Evolutionary conservation across 768 basidiomycete genomes (phyloP).

Genomic region (Lanmaoa pseudosensibilis): DNA sequence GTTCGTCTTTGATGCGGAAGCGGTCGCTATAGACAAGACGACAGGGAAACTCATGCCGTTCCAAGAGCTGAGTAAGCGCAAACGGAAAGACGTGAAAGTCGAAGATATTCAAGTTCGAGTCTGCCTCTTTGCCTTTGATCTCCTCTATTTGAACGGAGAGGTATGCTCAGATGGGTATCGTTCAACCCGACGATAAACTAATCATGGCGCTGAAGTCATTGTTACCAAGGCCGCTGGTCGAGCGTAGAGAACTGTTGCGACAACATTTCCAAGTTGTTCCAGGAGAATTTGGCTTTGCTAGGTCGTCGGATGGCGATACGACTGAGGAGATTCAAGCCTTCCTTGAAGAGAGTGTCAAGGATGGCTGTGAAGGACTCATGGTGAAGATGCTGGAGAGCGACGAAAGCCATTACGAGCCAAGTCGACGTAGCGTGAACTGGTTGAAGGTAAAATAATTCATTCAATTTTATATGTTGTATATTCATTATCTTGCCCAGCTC

Average conservation of each 20-base stretch:
- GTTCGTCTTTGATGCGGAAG: slow-evolving; percentile 95
- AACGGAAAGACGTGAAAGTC: slow-evolving; percentile 96
- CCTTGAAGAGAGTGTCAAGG: slow-evolving; percentile 95
- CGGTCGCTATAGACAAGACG: slow-evolving; percentile 88
- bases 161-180: slow-evolving; percentile 38
- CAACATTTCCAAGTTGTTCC: slow-evolving; percentile 80
- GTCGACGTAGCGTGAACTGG: slow-evolving; percentile 95
- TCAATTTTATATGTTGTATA: not conserved
- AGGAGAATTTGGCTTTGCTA: slow-evolving; percentile 93
- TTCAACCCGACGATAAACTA: not conserved
- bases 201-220: slow-evolving; percentile 58
- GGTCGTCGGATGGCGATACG: slow-evolving; percentile 83
- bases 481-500: slow-evolving; percentile 51
- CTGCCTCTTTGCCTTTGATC: slow-evolving; percentile 94
- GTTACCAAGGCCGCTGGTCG: slow-evolving; percentile 69
- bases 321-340: slow-evolving; percentile 94
- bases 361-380: slow-evolving; percentile 99
- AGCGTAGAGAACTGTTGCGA: slow-evolving; percentile 74
- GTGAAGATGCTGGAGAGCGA: slow-evolving; percentile 97
- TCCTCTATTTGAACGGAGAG: slow-evolving; percentile 96
- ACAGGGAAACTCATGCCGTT: slow-evolving; percentile 92
- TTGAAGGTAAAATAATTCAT: slow-evolving; percentile 67
- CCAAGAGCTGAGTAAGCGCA: slow-evolving; percentile 92
- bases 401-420: slow-evolving; percentile 93
- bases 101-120: slow-evolving; percentile 98